A percentile compares a stretch with the other conserved stretches of the same genome.
These are phyloP conservation scores for Boechera stricta DNA, from an alignment of 345 rosid species.

Conservation along the genomic window DNA sequence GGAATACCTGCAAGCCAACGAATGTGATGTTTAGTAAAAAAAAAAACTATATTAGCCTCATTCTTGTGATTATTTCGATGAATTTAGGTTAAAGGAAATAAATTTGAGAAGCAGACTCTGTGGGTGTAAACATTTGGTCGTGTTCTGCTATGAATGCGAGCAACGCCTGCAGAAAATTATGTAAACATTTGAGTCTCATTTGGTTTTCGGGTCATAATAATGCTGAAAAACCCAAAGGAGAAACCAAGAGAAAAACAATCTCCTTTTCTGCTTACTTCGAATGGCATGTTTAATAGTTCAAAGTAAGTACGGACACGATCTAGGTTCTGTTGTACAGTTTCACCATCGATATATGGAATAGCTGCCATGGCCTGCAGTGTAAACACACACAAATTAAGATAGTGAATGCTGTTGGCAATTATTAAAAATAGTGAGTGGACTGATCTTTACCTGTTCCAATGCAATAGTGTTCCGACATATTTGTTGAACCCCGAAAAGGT, in stretches of 20 bases:
- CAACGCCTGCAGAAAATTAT: slow-evolving; percentile 64
- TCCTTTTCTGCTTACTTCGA: slow-evolving; percentile 60
- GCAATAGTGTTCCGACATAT: slow-evolving; percentile 97
- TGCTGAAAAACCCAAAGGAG: neutral
- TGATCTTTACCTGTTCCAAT: slow-evolving; percentile 79
- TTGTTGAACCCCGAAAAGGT: slow-evolving; percentile 99
- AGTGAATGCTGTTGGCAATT: neutral
- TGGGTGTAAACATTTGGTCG: slow-evolving; percentile 61
- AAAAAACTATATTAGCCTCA: neutral
- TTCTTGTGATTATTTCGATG: neutral
- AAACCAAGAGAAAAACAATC: slow-evolving; percentile 12
- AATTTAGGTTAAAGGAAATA: neutral
- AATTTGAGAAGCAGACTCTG: slow-evolving; percentile 61
- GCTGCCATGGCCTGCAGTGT: slow-evolving; percentile 83
- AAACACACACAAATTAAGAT: slow-evolving; percentile 20
- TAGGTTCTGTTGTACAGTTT: slow-evolving; percentile 71
- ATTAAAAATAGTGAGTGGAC: neutral
- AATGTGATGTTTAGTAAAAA: neutral
- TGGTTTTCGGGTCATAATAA: neutral
- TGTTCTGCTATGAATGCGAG: slow-evolving; percentile 88
- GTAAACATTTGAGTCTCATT: neutral
- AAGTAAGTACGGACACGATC: slow-evolving; percentile 90
- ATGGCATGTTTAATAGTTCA: slow-evolving; percentile 95
- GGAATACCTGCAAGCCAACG: slow-evolving; percentile 59
- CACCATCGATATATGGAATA: slow-evolving; percentile 82